Base-by-base conservation (phyloP, 176 grass and related monocot species). In the Bolboschoenus planiculmis region DNA sequence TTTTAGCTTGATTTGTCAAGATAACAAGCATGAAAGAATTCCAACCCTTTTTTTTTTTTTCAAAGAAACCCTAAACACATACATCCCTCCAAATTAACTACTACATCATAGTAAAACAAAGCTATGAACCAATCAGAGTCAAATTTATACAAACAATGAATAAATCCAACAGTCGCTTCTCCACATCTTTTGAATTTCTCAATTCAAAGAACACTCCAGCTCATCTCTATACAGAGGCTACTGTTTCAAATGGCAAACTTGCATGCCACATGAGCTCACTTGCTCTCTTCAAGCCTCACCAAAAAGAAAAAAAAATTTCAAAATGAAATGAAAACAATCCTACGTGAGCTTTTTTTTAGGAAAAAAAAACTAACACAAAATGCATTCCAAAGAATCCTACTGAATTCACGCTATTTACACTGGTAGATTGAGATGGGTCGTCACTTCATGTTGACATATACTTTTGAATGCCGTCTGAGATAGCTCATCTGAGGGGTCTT, bases 71-170 rank as follows among this genome's bases (percentile, higher is more conserved):
- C 21, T 24, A 46, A 46, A n/a, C 68, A 46, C 4, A 44, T 4
- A 72, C 7, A 37, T n/a, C 33, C 18, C 0, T 67, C 34, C 37
- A 46, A 46, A 73, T 73, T 11, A 16, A 73, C 31, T 46, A 26
- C 66, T 5, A 67, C 36, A 39, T 33, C 18, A 42, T 70, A 23
- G 36, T 53, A 43, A 81, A 81, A 35, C 35, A 81, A 18, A 61
- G 37, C 54, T 26, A 81, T 61, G 36, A 61, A 81, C 15, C 46
- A 77, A 81, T 59, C 5, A 39, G 23, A 60, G 34, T 81, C 55
- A 81, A 81, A 61, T 81, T 61, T 81, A 59, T 14, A 81, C 55
- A 81, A 53, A 61, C 55, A 40, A 81, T 34, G 78, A 81, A 81
- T 60, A 7, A 79, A 56, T 56, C 7, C 33, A 59, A 42, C 35